Evolutionary conservation across 352 stramenopile genomes (phyloP).

Genomic region (Phytophthora chlamydospora): DNA sequence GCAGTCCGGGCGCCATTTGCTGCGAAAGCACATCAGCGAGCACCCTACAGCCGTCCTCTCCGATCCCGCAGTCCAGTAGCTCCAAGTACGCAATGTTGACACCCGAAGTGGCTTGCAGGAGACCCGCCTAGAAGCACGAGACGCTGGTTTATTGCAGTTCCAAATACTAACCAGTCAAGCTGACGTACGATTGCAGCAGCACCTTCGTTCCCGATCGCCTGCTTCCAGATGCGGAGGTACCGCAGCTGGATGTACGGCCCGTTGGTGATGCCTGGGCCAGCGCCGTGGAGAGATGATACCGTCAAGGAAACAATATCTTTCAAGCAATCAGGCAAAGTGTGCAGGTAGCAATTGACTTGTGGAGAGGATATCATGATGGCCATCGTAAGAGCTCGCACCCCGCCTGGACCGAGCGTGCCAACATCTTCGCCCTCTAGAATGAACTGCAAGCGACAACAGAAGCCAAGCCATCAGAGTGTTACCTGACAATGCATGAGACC

Average conservation of each 20-base stretch:
- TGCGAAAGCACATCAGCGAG: slow-evolving; percentile 54
- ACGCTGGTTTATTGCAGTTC: not conserved
- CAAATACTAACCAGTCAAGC: too few species aligned
- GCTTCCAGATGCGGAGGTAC: slow-evolving; percentile 85
- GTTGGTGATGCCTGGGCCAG: slow-evolving; percentile 64
- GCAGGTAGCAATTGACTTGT: slow-evolving; percentile 3
- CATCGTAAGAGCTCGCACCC: slow-evolving; percentile 68
- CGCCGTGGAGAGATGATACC: slow-evolving; percentile 45
- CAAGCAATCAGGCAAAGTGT: slow-evolving; percentile 1
- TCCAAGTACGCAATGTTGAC: slow-evolving; percentile 83
- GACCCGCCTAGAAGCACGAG: slow-evolving; percentile 34
- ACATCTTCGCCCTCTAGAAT: slow-evolving; percentile 79
- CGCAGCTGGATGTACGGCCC: slow-evolving; percentile 70
- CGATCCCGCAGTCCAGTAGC: slow-evolving; percentile 79
- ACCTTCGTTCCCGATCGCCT: slow-evolving; percentile 80
- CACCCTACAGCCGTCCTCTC: slow-evolving; percentile 60
- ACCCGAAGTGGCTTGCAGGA: slow-evolving; percentile 50
- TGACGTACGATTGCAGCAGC: slow-evolving; percentile 63
- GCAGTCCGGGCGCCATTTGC: slow-evolving; percentile 62
- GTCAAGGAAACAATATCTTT: slow-evolving; percentile 49
- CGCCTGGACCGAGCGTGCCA: slow-evolving; percentile 60
- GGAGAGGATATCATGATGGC: slow-evolving; percentile 83
- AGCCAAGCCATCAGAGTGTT: not conserved
- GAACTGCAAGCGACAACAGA: slow-evolving; percentile 42
- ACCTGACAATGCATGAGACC: not conserved